Evolutionary conservation across 192 early-diverging fungal genomes (phyloP), one percentile per base, ranked within the genome.

Genomic region (Coemansia sp.): DNA sequence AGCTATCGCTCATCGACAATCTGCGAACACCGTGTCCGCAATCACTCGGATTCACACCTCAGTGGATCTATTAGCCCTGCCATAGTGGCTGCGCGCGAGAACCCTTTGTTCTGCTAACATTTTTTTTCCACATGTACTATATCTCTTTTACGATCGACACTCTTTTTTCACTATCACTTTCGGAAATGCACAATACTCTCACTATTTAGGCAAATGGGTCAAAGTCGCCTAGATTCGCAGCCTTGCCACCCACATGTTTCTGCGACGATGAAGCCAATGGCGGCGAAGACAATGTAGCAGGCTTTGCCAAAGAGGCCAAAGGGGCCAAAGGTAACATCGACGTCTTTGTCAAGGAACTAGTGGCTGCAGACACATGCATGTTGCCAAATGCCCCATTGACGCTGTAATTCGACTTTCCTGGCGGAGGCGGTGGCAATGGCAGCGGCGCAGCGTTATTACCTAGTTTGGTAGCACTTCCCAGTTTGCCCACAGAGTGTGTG

Each of bases 201-300:
- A 50, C 4, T 54, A 3, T 54, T 53, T 16, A 67, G 41, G 79
- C 79, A 59, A 73, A 81, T 0, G 79, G 79, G 64, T 81, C 79
- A 70, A 81, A 81, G 27, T 81, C 79, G 35, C 65, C 79, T 9
- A 81, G 60, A 41, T 81, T 67, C 11, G 67, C 17, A 0, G 79
- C 59, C 41, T 81, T 81, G 6, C 79, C 79, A 9, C 79, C 79
- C 17, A 56, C 61, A 24, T 76, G 79, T 31, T 72, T 70, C 46
- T 81, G 79, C 34, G 66, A 46, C 9, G 31, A 21, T 14, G 2
- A n/a, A 0, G 54, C 6, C 21, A 27, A 27, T 16, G 29, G 29
- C 14, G 54, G 31, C 6, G 54, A 24, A 19, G 42, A 44, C 42
- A 35, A 14, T n/a, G 21, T 3, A 21, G 16, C 33, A 11, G 51